Evolutionary conservation across 2,329 filamentous ascomycete species (phyloP), one percentile per base, ranked within the genome.

Genomic region (Colletotrichum sansevieriae): DNA sequence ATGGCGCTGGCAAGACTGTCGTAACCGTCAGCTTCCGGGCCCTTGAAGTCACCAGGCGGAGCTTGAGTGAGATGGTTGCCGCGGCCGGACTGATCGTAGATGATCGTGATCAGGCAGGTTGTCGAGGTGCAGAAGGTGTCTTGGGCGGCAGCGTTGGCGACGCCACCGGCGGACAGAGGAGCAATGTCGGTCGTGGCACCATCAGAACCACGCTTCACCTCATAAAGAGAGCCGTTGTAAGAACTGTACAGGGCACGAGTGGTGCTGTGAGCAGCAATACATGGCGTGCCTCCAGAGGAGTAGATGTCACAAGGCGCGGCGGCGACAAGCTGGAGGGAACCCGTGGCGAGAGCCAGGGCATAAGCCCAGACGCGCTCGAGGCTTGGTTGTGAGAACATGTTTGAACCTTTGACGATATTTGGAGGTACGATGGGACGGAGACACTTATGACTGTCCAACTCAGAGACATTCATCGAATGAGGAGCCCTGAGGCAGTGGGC

Each of bases 261-360:
- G n/a, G 88, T 90, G 75, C 86, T 86, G 74, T 91, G 88, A 0
- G 89, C 89, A 0, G 89, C 89, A 11, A 91, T 78, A 72, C 89
- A 91, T n/a, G 88, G 87, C 1, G 87, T 90, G 58, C 83, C 83
- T 0, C 87, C 88, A 0, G 83, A 81, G 1, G 83, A 74, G 77
- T 90, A 91, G 70, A 91, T 82, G 70, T 91, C 89, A 72, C 88
- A 91, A 9, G 89, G 88, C 12, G 82, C 88, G 44, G 87, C 86
- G 18, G 79, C 74, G 46, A 81, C 84, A 35, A 87, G 74, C 11
- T 39, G 37, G 13, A 39, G 7, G 8, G 81, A 78, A 63, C 75
- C 71, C 3, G 77, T 74, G 66, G 76, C 78, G 60, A 76, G 70
- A 18, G 84, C 75, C 20, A 83, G 57, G 60, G 77, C 75, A 11